Conservation (phyloP, 1,284 basidiomycete species). For the Moniliella sp. region DNA sequence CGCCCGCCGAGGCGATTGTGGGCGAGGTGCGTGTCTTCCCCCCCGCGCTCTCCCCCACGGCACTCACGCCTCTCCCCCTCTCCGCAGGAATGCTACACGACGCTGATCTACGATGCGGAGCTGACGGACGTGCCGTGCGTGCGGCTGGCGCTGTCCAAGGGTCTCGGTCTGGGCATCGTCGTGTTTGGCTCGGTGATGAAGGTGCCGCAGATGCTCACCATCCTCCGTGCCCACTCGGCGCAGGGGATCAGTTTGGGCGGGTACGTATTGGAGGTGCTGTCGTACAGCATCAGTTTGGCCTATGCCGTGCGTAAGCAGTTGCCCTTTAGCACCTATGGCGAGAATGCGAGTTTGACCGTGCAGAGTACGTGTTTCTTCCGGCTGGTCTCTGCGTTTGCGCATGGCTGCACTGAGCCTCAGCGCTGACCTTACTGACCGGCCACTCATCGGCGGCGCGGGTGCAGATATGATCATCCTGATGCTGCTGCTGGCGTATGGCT, state of each 20-base stretch:
- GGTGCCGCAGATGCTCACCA: slow-evolving; percentile 55
- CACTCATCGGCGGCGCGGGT: too few species aligned
- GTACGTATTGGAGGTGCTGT: slow-evolving; percentile 46
- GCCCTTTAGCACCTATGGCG: slow-evolving; percentile 79
- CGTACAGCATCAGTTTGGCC: slow-evolving; percentile 58
- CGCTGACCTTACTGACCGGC: background rate
- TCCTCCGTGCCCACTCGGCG: slow-evolving; percentile 47
- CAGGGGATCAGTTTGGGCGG: slow-evolving; percentile 49
- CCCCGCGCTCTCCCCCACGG: too few species aligned
- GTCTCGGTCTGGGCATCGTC: slow-evolving; percentile 73
- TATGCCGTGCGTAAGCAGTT: slow-evolving; percentile 64
- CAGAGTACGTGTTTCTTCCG: slow-evolving; percentile 29
- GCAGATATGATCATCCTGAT: slow-evolving; percentile 23
- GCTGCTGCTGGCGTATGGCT: slow-evolving; percentile 20
- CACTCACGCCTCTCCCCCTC: too few species aligned
- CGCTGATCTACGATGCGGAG: slow-evolving; percentile 68
- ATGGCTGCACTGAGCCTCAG: too few species aligned
- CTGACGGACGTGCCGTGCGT: slow-evolving; percentile 59
- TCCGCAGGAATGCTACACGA: slow-evolving; percentile 66
- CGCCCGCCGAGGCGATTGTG: too few species aligned
- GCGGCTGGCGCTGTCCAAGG: slow-evolving; percentile 75
- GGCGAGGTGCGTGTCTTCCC: too few species aligned
- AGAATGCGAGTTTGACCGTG: slow-evolving; percentile 28
- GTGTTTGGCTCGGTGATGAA: slow-evolving; percentile 84
- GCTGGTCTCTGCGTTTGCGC: too few species aligned